Evolutionary conservation across 2,329 filamentous ascomycete species (phyloP).

Genomic region (Nothophaeocryptopus gaeumannii): DNA sequence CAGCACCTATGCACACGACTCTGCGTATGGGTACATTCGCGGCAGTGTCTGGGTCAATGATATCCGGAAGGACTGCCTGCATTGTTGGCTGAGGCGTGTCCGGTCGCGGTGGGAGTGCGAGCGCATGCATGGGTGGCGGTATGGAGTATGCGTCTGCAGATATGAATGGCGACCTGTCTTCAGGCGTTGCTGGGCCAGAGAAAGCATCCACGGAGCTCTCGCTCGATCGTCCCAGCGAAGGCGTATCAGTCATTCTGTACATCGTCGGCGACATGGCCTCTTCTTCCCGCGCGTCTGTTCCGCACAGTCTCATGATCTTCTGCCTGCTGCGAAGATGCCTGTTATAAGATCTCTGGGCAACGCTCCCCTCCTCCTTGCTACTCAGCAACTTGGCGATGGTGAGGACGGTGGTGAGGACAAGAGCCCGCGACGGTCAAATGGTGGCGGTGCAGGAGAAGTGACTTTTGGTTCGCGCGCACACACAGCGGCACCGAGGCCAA

Average conservation of each 20-base stretch:
- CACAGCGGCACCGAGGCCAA: no score
- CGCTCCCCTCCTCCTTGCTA: no score
- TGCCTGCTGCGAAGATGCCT: not conserved
- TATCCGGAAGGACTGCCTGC: slow-evolving; percentile 17
- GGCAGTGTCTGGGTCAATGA: slow-evolving; percentile 21
- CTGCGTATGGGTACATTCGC: slow-evolving; percentile 30
- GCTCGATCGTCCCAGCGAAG: slow-evolving; percentile 18
- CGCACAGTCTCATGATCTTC: no score
- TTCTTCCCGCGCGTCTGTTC: no score
- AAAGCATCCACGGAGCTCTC: slow-evolving; percentile 15
- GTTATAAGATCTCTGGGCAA: not conserved
- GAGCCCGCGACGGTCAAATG: no score
- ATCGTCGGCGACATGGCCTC: slow-evolving; percentile 5
- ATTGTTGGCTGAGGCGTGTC: slow-evolving; percentile 13
- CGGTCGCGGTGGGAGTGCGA: slow-evolving; percentile 16
- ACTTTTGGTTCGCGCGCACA: no score
- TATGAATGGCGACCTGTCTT: slow-evolving; percentile 17
- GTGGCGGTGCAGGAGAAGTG: no score
- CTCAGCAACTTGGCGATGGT: no score
- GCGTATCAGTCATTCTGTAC: slow-evolving; percentile 10
- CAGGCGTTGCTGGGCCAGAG: slow-evolving; percentile 16
- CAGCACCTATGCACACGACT: slow-evolving; percentile 72
- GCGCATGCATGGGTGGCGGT: slow-evolving; percentile 14
- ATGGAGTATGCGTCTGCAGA: slow-evolving; percentile 14
- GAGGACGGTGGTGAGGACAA: no score